Conservation (phyloP, 345 rosid genomes). For the Citrus trifoliata region DNA sequence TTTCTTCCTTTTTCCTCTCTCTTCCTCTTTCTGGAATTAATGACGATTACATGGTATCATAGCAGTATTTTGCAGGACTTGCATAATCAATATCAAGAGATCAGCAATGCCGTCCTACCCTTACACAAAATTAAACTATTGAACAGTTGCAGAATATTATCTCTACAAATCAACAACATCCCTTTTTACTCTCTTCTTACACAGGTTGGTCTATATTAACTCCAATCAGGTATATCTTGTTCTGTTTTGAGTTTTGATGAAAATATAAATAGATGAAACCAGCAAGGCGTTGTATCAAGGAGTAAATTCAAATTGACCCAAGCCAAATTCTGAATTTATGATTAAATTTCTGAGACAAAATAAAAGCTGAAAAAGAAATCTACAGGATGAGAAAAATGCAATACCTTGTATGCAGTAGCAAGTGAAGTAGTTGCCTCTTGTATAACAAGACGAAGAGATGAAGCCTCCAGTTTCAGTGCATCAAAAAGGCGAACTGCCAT, state of each 20-base stretch:
- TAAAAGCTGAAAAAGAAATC: background rate
- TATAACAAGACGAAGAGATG: slow-evolving; percentile 64
- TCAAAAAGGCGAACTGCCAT: slow-evolving; percentile 88
- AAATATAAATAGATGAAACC: background rate
- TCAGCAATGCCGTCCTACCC: background rate
- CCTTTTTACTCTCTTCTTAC: background rate
- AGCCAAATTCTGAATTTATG: background rate
- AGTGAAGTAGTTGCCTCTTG: slow-evolving; percentile 86
- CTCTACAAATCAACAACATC: background rate
- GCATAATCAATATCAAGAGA: background rate
- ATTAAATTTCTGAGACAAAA: background rate
- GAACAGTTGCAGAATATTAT: background rate
- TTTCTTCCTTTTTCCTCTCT: background rate
- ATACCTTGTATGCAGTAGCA: slow-evolving; percentile 85
- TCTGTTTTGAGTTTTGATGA: background rate
- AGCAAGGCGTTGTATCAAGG: background rate
- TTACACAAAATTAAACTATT: background rate
- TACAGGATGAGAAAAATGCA: slow-evolving; percentile 3
- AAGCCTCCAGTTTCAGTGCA: slow-evolving; percentile 74
- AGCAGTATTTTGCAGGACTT: background rate
- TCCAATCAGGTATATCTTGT: background rate
- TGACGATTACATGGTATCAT: background rate
- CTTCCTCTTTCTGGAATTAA: background rate
- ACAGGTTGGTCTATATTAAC: background rate
- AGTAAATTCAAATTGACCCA: background rate